These are phyloP conservation scores for Hemileia vastatrix DNA, from an alignment of 1,284 basidiomycete genomes.

Conservation along the genomic window DNA sequence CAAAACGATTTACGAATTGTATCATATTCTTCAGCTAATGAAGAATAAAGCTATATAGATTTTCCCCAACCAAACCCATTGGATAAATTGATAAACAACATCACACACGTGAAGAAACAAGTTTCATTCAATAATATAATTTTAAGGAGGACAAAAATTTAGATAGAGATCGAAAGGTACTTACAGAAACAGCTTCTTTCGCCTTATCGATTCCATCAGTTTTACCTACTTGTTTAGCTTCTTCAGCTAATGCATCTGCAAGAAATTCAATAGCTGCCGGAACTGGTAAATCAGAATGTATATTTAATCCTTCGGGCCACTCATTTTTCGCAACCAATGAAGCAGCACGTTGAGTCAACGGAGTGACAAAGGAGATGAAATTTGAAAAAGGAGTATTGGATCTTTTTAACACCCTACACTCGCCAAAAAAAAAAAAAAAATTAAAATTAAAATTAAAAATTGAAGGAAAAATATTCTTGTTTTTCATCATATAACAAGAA, in stretches of 20 bases:
- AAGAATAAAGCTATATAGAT: constrained; percentile 57
- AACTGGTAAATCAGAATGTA: constrained; percentile 62
- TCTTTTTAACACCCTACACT: constrained; percentile 53
- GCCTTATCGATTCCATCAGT: constrained; percentile 49
- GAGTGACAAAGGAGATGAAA: constrained; percentile 55
- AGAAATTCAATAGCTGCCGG: constrained; percentile 71
- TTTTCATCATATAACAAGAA: not conserved
- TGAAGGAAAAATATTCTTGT: not conserved
- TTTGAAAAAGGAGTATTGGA: constrained; percentile 54
- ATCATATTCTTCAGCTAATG: constrained; percentile 62
- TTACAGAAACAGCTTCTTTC: constrained; percentile 32
- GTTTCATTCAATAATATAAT: constrained; percentile 18
- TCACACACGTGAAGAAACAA: too few species aligned
- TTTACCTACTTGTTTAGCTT: constrained; percentile 43
- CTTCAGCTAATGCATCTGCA: constrained; percentile 63
- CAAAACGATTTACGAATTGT: constrained; percentile 63
- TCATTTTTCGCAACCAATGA: constrained; percentile 37
- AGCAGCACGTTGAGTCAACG: constrained; percentile 37
- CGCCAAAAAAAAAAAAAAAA: not conserved
- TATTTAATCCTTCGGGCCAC: constrained; percentile 51
- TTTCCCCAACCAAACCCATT: too few species aligned
- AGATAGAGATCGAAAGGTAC: constrained; percentile 3
- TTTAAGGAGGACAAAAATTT: constrained; percentile 24
- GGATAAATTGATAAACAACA: too few species aligned
- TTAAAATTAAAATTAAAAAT: not conserved